phyloP scores from a whole-genome alignment of 805 yeast genomes.

The Candida orba region DNA sequence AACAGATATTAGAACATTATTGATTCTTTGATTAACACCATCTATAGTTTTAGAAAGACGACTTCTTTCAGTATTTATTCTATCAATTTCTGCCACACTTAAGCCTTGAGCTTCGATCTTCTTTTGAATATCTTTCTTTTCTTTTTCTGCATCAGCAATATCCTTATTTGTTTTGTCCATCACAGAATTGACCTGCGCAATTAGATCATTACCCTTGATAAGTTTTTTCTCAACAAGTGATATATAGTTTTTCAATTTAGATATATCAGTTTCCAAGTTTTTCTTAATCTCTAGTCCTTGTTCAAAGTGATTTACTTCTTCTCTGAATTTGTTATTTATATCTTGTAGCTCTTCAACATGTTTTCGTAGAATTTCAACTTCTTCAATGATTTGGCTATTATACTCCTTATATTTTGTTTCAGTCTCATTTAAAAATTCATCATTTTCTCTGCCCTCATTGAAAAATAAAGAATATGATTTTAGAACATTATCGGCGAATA shows the following conservation, averaged over 20 bases:
- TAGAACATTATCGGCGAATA: conserved; percentile 53
- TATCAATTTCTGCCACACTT: conserved; percentile 56
- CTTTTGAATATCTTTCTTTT: conserved; percentile 34
- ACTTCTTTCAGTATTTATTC: conserved; percentile 55
- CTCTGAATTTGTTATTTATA: conserved; percentile 34
- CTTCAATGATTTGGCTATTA: conserved; percentile 40
- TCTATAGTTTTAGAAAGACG: conserved; percentile 49
- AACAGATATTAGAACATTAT: conserved; percentile 38
- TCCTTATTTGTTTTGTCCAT: conserved; percentile 37
- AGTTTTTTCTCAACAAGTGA: conserved; percentile 60
- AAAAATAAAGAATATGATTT: conserved; percentile 64
- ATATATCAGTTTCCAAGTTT: conserved; percentile 64
- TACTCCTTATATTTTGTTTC: conserved; percentile 46
- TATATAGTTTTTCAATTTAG: conserved; percentile 65
- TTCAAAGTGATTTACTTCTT: conserved; percentile 40
- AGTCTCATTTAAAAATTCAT: conserved; percentile 48
- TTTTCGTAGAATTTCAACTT: conserved; percentile 33
- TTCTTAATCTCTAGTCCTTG: conserved; percentile 48
- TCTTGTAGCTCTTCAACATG: conserved; percentile 34
- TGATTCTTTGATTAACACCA: conserved; percentile 33
- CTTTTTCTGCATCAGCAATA: conserved; percentile 33
- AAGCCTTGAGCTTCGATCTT: conserved; percentile 49
- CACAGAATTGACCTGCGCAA: conserved; percentile 53
- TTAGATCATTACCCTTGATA: conserved; percentile 51
- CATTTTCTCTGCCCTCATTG: conserved; percentile 55